Conservation (phyloP, 352 stramenopile genomes). For the Globisporangium cederbergense region DNA sequence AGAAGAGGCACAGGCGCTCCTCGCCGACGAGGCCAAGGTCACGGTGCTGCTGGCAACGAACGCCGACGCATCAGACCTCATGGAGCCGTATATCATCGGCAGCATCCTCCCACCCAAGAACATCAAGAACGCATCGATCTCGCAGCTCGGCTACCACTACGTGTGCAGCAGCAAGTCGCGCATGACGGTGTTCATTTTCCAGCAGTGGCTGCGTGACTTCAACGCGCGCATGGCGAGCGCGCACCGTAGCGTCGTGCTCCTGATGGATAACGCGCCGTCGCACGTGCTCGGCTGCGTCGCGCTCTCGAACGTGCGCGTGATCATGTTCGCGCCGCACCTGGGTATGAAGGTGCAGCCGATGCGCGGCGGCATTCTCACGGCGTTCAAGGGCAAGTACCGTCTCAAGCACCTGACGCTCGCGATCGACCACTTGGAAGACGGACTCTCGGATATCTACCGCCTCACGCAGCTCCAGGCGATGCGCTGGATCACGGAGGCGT, state of each 20-base stretch:
- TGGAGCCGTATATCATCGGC: constrained; percentile 87
- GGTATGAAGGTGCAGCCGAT: constrained; percentile 87
- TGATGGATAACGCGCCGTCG: constrained; percentile 86
- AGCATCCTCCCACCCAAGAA: constrained; percentile 65
- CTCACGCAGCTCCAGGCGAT: constrained; percentile 86
- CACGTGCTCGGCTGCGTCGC: constrained; percentile 77
- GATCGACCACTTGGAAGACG: constrained; percentile 82
- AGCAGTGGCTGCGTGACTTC: constrained; percentile 85
- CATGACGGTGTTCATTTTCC: constrained; percentile 89
- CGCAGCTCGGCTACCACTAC: constrained; percentile 85
- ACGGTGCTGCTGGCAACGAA: constrained; percentile 76
- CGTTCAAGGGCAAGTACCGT: constrained; percentile 86
- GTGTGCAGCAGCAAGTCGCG: constrained; percentile 77
- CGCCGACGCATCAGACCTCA: constrained; percentile 70
- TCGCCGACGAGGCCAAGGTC: constrained; percentile 68
- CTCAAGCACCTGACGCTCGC: constrained; percentile 82
- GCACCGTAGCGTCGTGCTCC: constrained; percentile 76
- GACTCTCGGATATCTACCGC: constrained; percentile 69
- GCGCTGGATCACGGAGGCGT: constrained; percentile 82
- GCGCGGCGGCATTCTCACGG: constrained; percentile 73
- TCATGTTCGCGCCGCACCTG: constrained; percentile 80
- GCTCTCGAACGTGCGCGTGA: constrained; percentile 84
- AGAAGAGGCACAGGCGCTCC: constrained; percentile 71
- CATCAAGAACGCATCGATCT: constrained; percentile 80
- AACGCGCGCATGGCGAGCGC: constrained; percentile 84